Evolutionary conservation across 2,329 filamentous ascomycete species (phyloP), one percentile per base, ranked within the genome.

Genomic region (Ophiostoma fasciatum): DNA sequence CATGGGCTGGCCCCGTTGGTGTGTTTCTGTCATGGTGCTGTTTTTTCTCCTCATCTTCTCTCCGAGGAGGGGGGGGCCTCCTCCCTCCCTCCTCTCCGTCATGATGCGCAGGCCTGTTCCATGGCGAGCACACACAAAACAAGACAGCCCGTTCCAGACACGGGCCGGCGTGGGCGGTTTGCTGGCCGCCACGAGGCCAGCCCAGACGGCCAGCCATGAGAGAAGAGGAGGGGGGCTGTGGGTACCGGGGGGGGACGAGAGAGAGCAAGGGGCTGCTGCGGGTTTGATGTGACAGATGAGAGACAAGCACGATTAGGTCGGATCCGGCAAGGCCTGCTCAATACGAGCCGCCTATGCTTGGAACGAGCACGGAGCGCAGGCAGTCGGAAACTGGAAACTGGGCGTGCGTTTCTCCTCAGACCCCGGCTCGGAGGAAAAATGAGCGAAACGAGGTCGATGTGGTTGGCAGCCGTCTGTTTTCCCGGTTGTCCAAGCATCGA

Each of bases 221-320:
- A n/a, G n/a, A n/a, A n/a, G n/a, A n/a, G n/a, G n/a, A n/a, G n/a
- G n/a, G n/a, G n/a, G n/a, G n/a, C n/a, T n/a, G n/a, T n/a, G n/a
- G n/a, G n/a, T n/a, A n/a, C n/a, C n/a, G n/a, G n/a, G n/a, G n/a
- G n/a, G n/a, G n/a, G n/a, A n/a, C n/a, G 13, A 25, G 32, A 22
- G 15, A 34, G 15, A 15, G 26, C 11, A 33, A 33, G 44, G 49
- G 46, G 44, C 48, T 41, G 42, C 44, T n/a, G n/a, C n/a, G n/a
- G 41, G 44, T 45, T 37, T 47, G 48, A 51, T 51, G 51, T 47
- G 51, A 53, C 49, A 49, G 48, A 49, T 50, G 46, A 45, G n/a
- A 51, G 47, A 51, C 50, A 50, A 50, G 51, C 52, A 50, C 48
- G 49, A 42, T 50, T 52, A 55, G 49, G 49, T 44, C 46, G 44